Evolutionary conservation across 2,329 filamentous ascomycete genomes (phyloP), one percentile per base, ranked within the genome.

Genomic region (Phialophora tarda): DNA sequence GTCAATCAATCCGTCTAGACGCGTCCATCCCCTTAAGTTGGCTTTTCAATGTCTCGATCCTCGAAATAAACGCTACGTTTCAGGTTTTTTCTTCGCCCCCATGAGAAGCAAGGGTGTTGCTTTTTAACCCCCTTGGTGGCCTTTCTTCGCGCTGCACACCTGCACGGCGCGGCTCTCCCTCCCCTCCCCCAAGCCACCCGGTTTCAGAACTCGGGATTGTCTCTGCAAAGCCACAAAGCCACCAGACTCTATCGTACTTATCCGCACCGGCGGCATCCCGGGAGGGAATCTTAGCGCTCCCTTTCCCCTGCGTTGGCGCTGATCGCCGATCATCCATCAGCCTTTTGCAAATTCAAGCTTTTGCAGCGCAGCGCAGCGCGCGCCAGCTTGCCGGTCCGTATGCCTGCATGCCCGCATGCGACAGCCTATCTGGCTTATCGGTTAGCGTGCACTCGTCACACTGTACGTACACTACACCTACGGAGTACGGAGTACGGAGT

Each of bases 111-210:
- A 28, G n/a, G n/a, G n/a, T n/a, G n/a, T n/a, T n/a, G n/a, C n/a
- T n/a, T n/a, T n/a, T n/a, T n/a, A n/a, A n/a, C n/a, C n/a, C n/a
- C n/a, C n/a, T 30, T 30, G 28, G 28, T 34, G 32, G 30, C 30
- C 10, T 32, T 30, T 11, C 30, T 34, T 34, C 32, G 32, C 32
- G 12, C 32, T 34, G 32, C 32, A 11, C n/a, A n/a, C n/a, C 5
- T 11, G 38, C 38, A 17, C 38, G 38, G 38, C 38, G 38, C 38
- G 38, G 38, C 38, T n/a, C 41, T 8, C 12, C 24, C n/a, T n/a
- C n/a, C n/a, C n/a, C n/a, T n/a, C n/a, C 26, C 8, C 41, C 44
- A 59, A 51, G 41, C 41, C 57, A 59, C 57, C 57, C 57, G 44
- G 57, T 59, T 51, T 59, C 57, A 59, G 7, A 8, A 44, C 17